Evolutionary conservation across 768 basidiomycete genomes (phyloP), one percentile per base, ranked within the genome.

Genomic region (Amanita rimosa): DNA sequence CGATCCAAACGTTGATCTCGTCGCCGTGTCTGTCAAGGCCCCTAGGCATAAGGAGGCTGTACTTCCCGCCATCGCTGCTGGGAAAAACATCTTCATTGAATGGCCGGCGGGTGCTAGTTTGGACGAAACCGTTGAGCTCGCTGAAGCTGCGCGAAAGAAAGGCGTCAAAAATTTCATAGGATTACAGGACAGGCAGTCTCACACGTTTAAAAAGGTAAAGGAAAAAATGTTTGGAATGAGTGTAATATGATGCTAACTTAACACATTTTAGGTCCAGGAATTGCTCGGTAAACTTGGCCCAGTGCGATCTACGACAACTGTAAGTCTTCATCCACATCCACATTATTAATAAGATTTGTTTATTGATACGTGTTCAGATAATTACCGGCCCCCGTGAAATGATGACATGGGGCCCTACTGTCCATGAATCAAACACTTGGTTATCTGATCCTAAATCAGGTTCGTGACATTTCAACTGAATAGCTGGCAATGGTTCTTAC

Each of bases 1-100:
- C 2, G 68, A 72, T 47, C 59, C 64, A 0, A 60, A 69, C 26
- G 62, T 72, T 21, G 67, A 68, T 48, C 48, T 71, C 21, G 62
- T 72, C 24, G 63, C 57, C 0, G 63, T 69, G 1, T 46, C 64
- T 14, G 66, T 72, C 17, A 64, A 62, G 47, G 57, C 62, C 13
- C 54, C 56, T 6, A 13, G 42, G 1, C 69, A 71, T 52, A 61
- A 58, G 26, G 55, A 56, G 2, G 56, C 60, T 1, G 55, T 62
- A 3, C 14, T 61, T 31, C 63, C 66, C 13, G 63, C 57, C 6
- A 62, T 72, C 36, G 63, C 61, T 22, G 63, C 64, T 27, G 65
- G 65, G 19, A 72, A 71, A 53, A 53, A 64, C 33, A 51, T 69
- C 31, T 71, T 69, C 47, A 44, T 70, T 6, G 69, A 72, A 52